Percentiles rank a stretch among this genome's conserved stretches.
Conservation (phyloP, 306 rosid species). For the barrel medic (Medicago truncatula) region DNA sequence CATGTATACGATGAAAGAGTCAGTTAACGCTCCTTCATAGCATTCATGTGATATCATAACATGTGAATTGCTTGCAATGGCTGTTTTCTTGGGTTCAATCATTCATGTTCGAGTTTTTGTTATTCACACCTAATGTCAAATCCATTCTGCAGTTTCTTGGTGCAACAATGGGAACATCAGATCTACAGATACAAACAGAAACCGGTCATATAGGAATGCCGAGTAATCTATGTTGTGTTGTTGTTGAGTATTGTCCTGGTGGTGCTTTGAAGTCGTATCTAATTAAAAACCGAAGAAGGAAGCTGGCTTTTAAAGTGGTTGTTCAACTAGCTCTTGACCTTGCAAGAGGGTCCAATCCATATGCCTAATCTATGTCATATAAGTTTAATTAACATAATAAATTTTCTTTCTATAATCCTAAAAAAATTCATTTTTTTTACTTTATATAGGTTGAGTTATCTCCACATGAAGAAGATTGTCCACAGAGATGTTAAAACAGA, state of each 20-base stretch:
- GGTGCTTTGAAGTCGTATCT: slow-evolving; percentile 96
- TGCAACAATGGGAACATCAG: slow-evolving; percentile 91
- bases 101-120: slow-evolving; percentile 20
- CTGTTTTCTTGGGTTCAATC: slow-evolving; percentile 28
- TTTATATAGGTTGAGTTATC: slow-evolving; percentile 86
- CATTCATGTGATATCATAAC: not conserved
- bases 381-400: slow-evolving; percentile 19
- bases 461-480: slow-evolving; percentile 85
- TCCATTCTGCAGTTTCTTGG: slow-evolving; percentile 81
- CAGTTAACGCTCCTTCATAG: not conserved
- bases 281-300: slow-evolving; percentile 92
- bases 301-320: slow-evolving; percentile 96
- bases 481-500: slow-evolving; percentile 99
- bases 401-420: slow-evolving; percentile 41
- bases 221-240: slow-evolving; percentile 88
- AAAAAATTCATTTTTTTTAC: slow-evolving; percentile 8
- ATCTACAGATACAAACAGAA: slow-evolving; percentile 85
- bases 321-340: slow-evolving; percentile 97
- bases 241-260: slow-evolving; percentile 99
- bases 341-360: slow-evolving; percentile 86
- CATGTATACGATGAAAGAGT: not conserved
- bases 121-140: slow-evolving; percentile 27
- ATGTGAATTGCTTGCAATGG: slow-evolving; percentile 13
- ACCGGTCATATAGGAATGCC: slow-evolving; percentile 97
- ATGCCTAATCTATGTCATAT: slow-evolving; percentile 49